Evolutionary conservation across 192 early-diverging fungal genomes (phyloP), one percentile per base, ranked within the genome.

Genomic region (Gryganskiella cystojenkinii): DNA sequence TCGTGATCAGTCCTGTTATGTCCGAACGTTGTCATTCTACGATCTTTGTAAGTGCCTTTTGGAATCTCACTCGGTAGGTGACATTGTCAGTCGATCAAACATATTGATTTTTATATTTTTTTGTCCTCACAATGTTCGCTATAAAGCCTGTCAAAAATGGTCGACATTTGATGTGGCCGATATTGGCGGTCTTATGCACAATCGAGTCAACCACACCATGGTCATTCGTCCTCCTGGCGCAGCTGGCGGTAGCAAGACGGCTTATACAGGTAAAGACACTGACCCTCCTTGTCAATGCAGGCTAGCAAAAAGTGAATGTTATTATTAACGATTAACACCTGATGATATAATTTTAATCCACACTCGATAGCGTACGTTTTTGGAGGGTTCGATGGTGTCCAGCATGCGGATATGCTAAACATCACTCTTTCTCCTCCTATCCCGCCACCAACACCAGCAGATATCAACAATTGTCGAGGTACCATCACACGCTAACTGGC

Each of bases 191-290:
- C 9, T 30, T 14, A 33, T 69, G 9, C 31, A 27, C 28, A 45
- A 19, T 19, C 47, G 74, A 19, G 74, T 78, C 31, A 78, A 78
- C 49, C 74, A 78, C 37, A 78, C 74, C 3, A 78, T 78, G 74
- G 43, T 78, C 3, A n/a, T 78, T 19, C 30, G 66, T 34, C 74
- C 73, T 20, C 73, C 74, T 17, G 74, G 74, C 44, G 57, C 64
- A n/a, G 10, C 74, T 11, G 67, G 74, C 15, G 74, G 53, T 4
- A 78, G 44, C 43, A 78, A 64, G 45, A 69, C 66, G n/a, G 45
- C 66, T 0, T 78, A 61, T 49, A 78, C 74, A 3, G 37, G 37
- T 40, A 40, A n/a, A n/a, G n/a, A n/a, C n/a, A n/a, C n/a, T n/a
- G n/a, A n/a, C n/a, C n/a, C n/a, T n/a, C n/a, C n/a, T n/a, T n/a